Conservation (phyloP, 768 basidiomycete genomes). For the Lenzites betulinus region DNA sequence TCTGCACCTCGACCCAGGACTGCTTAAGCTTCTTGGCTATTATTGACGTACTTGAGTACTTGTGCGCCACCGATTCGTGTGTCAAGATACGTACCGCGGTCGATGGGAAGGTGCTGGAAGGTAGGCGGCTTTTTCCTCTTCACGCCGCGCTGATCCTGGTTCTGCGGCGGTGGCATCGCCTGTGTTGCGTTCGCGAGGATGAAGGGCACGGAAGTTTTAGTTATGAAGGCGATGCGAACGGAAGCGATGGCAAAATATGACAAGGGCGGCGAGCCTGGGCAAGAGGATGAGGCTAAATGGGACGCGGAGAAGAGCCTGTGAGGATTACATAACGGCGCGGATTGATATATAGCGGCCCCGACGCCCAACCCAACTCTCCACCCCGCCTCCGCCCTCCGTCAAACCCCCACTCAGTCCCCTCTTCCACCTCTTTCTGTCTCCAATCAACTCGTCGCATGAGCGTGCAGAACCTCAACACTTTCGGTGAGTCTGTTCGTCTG, state of each 20-base stretch:
- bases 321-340: slow-evolving; percentile 25
- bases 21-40: slow-evolving; percentile 81
- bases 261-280: neutral
- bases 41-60: slow-evolving; percentile 3
- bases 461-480: slow-evolving; percentile 88
- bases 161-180: slow-evolving; percentile 4
- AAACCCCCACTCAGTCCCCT: slow-evolving; percentile 49
- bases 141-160: slow-evolving; percentile 24
- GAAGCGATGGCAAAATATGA: slow-evolving; percentile 2
- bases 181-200: neutral
- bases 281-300: neutral
- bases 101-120: slow-evolving; percentile 65
- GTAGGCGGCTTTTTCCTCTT: slow-evolving; percentile 68
- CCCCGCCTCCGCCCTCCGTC: slow-evolving; percentile 25
- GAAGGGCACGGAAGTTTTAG: neutral
- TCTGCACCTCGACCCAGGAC: slow-evolving; percentile 75
- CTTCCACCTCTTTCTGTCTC: slow-evolving; percentile 32
- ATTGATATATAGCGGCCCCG: slow-evolving; percentile 21
- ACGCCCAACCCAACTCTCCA: slow-evolving; percentile 16
- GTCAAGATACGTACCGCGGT: slow-evolving; percentile 51
- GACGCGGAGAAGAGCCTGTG: slow-evolving; percentile 16
- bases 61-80: neutral
- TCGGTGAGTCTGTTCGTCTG: slow-evolving; percentile 51
- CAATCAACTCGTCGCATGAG: slow-evolving; percentile 73
- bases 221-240: slow-evolving; percentile 6